Evolutionary conservation across 164 flowering plant genomes (phyloP).

Genomic region (Platanus orientalis): DNA sequence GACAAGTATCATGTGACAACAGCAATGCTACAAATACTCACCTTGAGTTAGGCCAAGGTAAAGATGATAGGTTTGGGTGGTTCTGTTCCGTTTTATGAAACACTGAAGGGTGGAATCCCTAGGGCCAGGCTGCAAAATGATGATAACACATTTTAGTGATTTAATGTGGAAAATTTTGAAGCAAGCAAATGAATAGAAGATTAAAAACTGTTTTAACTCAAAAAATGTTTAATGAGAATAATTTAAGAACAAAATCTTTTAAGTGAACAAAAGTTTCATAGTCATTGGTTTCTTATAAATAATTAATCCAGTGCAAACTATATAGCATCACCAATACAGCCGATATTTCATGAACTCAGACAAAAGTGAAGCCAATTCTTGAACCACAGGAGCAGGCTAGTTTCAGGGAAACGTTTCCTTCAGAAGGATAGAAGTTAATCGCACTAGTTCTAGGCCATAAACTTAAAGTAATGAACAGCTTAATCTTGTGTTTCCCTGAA

Average conservation of each 20-base stretch:
- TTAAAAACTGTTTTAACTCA: not conserved
- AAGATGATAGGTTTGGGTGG: constrained; percentile 62
- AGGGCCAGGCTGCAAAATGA: constrained; percentile 76
- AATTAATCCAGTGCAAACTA: too few species aligned
- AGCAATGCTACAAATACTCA: constrained; percentile 24
- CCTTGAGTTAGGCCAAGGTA: constrained; percentile 70
- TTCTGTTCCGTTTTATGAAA: constrained; percentile 68
- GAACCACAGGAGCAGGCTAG: not conserved
- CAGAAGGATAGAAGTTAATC: too few species aligned
- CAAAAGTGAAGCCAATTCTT: not conserved
- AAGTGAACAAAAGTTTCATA: too few species aligned
- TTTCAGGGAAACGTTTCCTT: not conserved
- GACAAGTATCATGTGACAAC: not conserved
- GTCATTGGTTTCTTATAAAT: not conserved
- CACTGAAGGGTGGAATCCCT: constrained; percentile 71
- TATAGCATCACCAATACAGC: not conserved
- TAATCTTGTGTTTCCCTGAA: too few species aligned
- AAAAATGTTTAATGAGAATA: not conserved
- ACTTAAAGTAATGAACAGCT: too few species aligned
- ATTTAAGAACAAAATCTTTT: not conserved
- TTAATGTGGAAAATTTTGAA: not conserved
- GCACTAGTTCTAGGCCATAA: too few species aligned
- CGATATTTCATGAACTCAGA: not conserved
- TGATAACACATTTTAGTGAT: constrained; percentile 2
- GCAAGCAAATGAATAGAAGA: constrained; percentile 1